These are phyloP conservation scores for Aspergillus glaucus DNA, from an alignment of 2,329 filamentous ascomycete genomes.

Conservation along the genomic window DNA sequence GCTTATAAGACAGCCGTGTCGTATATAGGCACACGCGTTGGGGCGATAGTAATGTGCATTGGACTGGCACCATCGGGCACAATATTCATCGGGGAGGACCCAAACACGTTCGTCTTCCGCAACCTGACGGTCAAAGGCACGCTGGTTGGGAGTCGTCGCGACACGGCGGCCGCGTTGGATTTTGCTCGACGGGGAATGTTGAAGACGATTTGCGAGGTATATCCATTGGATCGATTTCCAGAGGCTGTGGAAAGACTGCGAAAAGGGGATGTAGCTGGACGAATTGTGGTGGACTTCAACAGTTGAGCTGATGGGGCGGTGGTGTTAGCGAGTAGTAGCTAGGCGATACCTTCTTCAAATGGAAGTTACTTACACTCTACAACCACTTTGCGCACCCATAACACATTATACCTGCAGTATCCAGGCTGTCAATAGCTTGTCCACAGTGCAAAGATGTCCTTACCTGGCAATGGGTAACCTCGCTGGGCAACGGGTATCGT, in stretches of 20 bases:
- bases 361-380: background rate
- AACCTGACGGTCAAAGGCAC: slow-evolving; percentile 24
- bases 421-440: no score
- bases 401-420: no score
- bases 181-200: slow-evolving; percentile 47
- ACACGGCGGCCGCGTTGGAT: slow-evolving; percentile 29
- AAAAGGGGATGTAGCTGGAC: slow-evolving; percentile 46
- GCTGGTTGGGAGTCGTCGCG: slow-evolving; percentile 25
- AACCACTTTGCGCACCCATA: no score
- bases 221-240: slow-evolving; percentile 41
- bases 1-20: slow-evolving; percentile 38
- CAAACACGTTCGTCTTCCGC: slow-evolving; percentile 19
- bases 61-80: slow-evolving; percentile 27
- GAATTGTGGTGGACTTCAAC: slow-evolving; percentile 51
- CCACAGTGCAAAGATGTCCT: no score
- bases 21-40: slow-evolving; percentile 38
- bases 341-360: background rate
- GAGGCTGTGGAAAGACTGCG: slow-evolving; percentile 48
- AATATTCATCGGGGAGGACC: slow-evolving; percentile 18
- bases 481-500: no score
- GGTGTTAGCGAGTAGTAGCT: background rate
- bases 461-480: no score
- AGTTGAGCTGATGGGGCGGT: background rate
- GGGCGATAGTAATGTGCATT: slow-evolving; percentile 49
- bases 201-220: slow-evolving; percentile 46